phyloP scores from a whole-genome alignment of 495 filamentous ascomycete genomes.

The Podospora australis region DNA sequence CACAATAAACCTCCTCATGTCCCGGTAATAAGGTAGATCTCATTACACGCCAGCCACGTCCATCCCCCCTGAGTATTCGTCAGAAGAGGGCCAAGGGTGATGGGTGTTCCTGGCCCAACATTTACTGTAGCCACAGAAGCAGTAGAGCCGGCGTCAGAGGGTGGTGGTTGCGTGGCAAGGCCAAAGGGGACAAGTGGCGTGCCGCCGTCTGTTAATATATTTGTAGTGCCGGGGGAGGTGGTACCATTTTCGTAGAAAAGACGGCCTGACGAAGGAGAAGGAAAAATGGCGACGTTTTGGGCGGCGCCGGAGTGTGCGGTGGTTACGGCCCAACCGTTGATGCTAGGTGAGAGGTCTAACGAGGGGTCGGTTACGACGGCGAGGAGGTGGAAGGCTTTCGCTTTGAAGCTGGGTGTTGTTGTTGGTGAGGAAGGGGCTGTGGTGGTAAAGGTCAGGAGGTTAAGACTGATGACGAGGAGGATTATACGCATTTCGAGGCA shows the following conservation, averaged over 20 bases:
- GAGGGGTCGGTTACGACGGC: slow-evolving; percentile 21
- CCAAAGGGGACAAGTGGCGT: slow-evolving; percentile 16
- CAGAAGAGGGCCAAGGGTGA: slow-evolving; percentile 21
- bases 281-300: slow-evolving; percentile 24
- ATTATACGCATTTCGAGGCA: background rate
- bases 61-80: slow-evolving; percentile 11
- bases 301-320: slow-evolving; percentile 28
- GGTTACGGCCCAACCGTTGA: slow-evolving; percentile 17
- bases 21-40: slow-evolving; percentile 19
- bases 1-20: slow-evolving; percentile 13
- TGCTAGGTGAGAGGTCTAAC: slow-evolving; percentile 19
- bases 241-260: slow-evolving; percentile 36
- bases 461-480: background rate
- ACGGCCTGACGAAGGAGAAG: slow-evolving; percentile 9
- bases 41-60: slow-evolving; percentile 25
- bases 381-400: slow-evolving; percentile 26
- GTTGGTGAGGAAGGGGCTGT: background rate
- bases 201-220: slow-evolving; percentile 27
- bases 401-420: background rate
- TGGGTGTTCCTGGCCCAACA: no score
- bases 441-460: background rate
- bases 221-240: slow-evolving; percentile 12
- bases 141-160: no score
- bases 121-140: no score
- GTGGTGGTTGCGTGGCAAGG: background rate